Evolutionary conservation across 768 basidiomycete genomes (phyloP), one percentile per base, ranked within the genome.

Genomic region (Cystobasidium onofrii): DNA sequence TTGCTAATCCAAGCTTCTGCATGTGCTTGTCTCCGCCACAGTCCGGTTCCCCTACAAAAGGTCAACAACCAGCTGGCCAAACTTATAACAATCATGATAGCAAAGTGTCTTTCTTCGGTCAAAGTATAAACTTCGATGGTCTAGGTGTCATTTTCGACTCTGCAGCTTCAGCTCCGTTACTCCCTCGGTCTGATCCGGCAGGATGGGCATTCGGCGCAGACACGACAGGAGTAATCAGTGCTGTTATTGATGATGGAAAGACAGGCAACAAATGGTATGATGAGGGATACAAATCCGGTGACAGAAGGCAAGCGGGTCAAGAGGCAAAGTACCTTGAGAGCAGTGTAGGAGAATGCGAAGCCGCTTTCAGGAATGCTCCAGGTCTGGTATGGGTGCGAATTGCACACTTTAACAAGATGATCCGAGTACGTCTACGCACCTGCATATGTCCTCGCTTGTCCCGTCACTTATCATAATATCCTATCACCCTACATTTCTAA

Each of bases 101-200:
- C 6, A 0, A 15, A 44, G 75, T 79, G 52, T 78, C 77, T 10
- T 70, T 79, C 64, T 79, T 79, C 57, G 78, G 78, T 60, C 62
- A 76, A 34, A 62, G 46, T 18, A 66, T 60, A 33, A 39, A 64
- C 9, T 79, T 79, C 76, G 77, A 78, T 64, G 78, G 78, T 43
- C 78, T 79, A 33, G 78, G 78, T 23, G 41, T 79, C 72, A 41
- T 79, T 31, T 77, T 79, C 46, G 78, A 79, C 67, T 52, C 76
- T 0, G 50, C 76, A 10, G 77, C 78, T 0, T 67, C 72, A 9
- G 39, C 67, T 6, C 78, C 78, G 0, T 31, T 79, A n/a, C 73
- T 69, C 41, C 34, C 64, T 10, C 69, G 77, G 1, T 76, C 75
- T 23, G 76, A 76, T 72, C 36, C 55, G 18, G 72, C 57, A 55